Base-by-base conservation (phyloP, 2,329 filamentous ascomycete species). In the Aureobasidium sp. region DNA sequence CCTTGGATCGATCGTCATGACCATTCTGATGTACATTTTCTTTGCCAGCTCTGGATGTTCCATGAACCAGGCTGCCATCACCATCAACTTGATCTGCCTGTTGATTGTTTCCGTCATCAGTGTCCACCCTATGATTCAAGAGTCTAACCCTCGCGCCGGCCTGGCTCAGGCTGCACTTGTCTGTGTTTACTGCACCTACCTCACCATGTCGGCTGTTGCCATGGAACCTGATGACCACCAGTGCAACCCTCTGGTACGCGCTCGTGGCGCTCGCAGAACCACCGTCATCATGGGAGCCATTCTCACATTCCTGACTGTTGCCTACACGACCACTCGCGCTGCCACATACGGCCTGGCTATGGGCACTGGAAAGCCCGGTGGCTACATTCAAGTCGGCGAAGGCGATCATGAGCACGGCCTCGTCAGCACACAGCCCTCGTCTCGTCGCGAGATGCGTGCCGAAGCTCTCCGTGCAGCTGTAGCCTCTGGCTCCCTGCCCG, bases 91-190 rank as follows among this genome's bases (percentile, higher is more conserved):
- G 12, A 68, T 97, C 30, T 76, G 96, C 47, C 85, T 94, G 73
- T 69, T 97, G 45, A 76, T 80, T 55, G 83, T 95, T 57, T 94
- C 90, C 0, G 77, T 84, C 59, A 78, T 96, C 27, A 96, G 91
- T 0, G 85, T 98, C 57, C 90, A 97, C 66, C 90, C 93, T 1
- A 80, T 80, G 1, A 82, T 98, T 12, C 93, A 98, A 70, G 89
- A 90, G 64, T 85, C 85, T 67, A 98, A 98, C 70, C 83, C 90
- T 42, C 90, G 91, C 66, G 93, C 93, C 37, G 93, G 93, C 44
- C 79, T 98, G 55, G 93, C 93, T n/a, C 93, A 98, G 68, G 90
- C 90, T 37, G 91, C 93, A 57, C 96, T 97, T 81, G 93, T 98
- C 39, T 89, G 90, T 16, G 81, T 95, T 55, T 98, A 98, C 77